Evolutionary conservation across 441 rosid species (phyloP).

Genomic region (Jatropha podagrica): DNA sequence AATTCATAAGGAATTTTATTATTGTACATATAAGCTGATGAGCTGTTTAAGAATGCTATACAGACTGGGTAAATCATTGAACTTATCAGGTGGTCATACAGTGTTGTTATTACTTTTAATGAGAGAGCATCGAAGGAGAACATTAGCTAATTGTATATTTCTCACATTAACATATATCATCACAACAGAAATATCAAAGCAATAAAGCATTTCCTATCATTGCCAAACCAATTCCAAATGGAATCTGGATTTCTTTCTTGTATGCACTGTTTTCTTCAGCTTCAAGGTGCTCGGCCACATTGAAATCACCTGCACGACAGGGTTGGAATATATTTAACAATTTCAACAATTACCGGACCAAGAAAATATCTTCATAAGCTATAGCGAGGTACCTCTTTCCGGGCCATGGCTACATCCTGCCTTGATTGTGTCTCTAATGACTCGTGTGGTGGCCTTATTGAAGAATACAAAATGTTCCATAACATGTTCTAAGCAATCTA

Average conservation of each 20-base stretch:
- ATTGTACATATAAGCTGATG: too few species aligned
- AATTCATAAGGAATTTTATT: too few species aligned
- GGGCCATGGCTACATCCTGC: conserved; percentile 75
- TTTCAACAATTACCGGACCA: not conserved
- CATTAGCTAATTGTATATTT: not conserved
- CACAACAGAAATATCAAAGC: conserved; percentile 19
- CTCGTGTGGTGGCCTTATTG: conserved; percentile 63
- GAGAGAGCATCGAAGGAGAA: too few species aligned
- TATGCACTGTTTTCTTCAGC: conserved; percentile 38
- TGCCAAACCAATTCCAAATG: conserved; percentile 37
- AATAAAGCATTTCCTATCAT: conserved; percentile 31
- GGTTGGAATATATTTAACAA: too few species aligned
- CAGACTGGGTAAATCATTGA: too few species aligned
- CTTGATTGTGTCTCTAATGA: conserved; percentile 55
- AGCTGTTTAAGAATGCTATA: too few species aligned
- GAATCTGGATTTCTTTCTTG: conserved; percentile 25
- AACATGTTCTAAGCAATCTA: conserved; percentile 57
- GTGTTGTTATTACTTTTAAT: too few species aligned
- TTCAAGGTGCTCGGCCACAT: conserved; percentile 60
- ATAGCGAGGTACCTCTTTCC: conserved; percentile 58
- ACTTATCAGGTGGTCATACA: too few species aligned
- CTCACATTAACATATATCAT: not conserved
- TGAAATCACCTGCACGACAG: conserved; percentile 50
- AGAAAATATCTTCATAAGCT: not conserved
- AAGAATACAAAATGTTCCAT: conserved; percentile 57